Evolutionary conservation across 495 filamentous ascomycete genomes (phyloP), one percentile per base, ranked within the genome.

Genomic region (Aspergillus biplanus): DNA sequence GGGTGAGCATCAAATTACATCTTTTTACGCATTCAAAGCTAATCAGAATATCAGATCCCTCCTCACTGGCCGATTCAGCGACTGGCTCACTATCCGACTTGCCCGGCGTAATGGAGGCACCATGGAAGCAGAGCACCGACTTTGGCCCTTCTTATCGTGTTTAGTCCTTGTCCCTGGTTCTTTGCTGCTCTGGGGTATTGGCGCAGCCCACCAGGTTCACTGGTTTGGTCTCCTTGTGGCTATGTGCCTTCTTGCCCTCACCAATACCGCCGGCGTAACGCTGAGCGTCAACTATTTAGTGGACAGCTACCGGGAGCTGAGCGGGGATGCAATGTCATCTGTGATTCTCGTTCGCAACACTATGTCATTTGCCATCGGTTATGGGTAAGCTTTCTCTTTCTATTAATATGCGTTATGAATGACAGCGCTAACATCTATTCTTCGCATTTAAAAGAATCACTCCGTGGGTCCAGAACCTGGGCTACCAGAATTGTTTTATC

Each of bases 131-230:
- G 87, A 90, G 66, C 78, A 86, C 53, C 82, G 85, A 15, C 78
- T 89, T 3, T 90, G 86, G 85, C 82, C 87, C 1, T 88, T 89
- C 65, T 48, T 73, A 0, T 71, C 81, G 6, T 84, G 82, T 34
- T 61, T 87, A 0, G 21, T 89, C 32, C 71, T 86, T 9, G 79
- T 88, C 4, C 87, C 87, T 0, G 74, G 72, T 0, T 84, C 85
- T 0, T 70, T 89, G 0, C 77, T 90, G 6, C 80, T 90, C 0
- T 91, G 87, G 86, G 87, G 88, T n/a, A 85, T 90, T 6, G 87
- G 87, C 11, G 85, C 87, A 7, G 86, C 86, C 0, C 83, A 86
- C 52, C 66, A 78, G 7, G 71, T 88, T 5, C 85, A 86, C 56
- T 87, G 85, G 85, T 86, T 88, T 56, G 87, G 87, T 4, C 75